Conservation (phyloP, 768 basidiomycete genomes). For the Mycena crocata region DNA sequence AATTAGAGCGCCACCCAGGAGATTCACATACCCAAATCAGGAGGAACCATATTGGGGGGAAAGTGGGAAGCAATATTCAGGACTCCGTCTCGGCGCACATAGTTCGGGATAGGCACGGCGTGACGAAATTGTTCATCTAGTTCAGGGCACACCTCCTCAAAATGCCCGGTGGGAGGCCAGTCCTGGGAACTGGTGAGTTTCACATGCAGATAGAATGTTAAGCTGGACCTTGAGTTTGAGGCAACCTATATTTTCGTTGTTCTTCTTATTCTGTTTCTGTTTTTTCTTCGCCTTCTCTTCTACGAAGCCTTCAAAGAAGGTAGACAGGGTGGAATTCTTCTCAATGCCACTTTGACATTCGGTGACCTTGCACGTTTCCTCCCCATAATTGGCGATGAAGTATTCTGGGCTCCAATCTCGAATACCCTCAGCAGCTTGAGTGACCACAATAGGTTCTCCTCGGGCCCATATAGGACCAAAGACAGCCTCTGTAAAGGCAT, state of each 20-base stretch:
- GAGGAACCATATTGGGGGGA: slow-evolving; percentile 79
- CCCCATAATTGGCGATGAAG: slow-evolving; percentile 77
- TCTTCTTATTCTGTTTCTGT: too few species aligned
- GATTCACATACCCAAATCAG: slow-evolving; percentile 73
- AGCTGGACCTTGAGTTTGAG: slow-evolving; percentile 82
- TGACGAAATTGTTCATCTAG: slow-evolving; percentile 87
- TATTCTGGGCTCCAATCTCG: slow-evolving; percentile 87
- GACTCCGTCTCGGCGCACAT: slow-evolving; percentile 90
- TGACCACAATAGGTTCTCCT: slow-evolving; percentile 86
- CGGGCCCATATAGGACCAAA: slow-evolving; percentile 79
- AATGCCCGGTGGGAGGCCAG: slow-evolving; percentile 92
- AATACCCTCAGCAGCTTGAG: slow-evolving; percentile 71
- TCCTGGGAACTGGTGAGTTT: slow-evolving; percentile 61
- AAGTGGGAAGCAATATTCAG: slow-evolving; percentile 93
- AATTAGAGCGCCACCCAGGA: slow-evolving; percentile 24
- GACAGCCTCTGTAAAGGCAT: slow-evolving; percentile 64
- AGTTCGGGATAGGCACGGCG: slow-evolving; percentile 89
- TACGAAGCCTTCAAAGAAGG: slow-evolving; percentile 88
- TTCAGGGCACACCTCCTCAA: slow-evolving; percentile 84
- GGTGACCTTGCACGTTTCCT: slow-evolving; percentile 74
- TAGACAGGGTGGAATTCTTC: slow-evolving; percentile 73
- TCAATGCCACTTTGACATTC: slow-evolving; percentile 86
- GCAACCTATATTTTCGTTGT: slow-evolving; percentile 66
- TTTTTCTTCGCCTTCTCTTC: too few species aligned
- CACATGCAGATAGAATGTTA: neutral